A percentile compares a stretch with the other conserved stretches of the same genome.
Evolutionary conservation across 345 rosid genomes (phyloP).

Genomic region (Jatropha curcas): DNA sequence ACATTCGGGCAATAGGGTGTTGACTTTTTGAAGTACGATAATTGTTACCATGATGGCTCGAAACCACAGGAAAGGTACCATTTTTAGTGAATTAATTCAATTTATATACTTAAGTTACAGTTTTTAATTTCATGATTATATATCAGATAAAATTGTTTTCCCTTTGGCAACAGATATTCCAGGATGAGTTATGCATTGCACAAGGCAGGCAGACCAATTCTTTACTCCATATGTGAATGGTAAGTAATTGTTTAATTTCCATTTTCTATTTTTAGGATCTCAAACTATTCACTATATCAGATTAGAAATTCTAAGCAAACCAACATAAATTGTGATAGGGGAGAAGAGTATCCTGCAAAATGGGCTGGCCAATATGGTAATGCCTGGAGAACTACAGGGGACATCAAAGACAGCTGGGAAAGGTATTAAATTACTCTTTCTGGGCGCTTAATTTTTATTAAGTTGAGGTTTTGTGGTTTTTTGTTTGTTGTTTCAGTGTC

Average conservation of each 20-base stretch:
- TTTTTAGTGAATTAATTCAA: too few relatives aligned
- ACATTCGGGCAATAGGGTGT: constrained; percentile 17
- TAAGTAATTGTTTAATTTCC: too few relatives aligned
- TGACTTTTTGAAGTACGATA: constrained; percentile 35
- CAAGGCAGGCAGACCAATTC: constrained; percentile 27
- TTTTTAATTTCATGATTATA: too few relatives aligned
- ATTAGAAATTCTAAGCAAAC: neutral
- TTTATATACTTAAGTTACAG: too few relatives aligned
- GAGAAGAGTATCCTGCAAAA: constrained; percentile 27
- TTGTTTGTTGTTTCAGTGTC: constrained; percentile 11
- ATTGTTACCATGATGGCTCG: constrained; percentile 32
- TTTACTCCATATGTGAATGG: constrained; percentile 36
- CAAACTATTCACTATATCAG: too few relatives aligned
- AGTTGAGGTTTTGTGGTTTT: neutral
- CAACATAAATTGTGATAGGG: constrained; percentile 16
- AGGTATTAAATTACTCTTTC: constrained; percentile 4
- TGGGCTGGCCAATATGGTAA: constrained; percentile 28
- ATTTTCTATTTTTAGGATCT: too few relatives aligned
- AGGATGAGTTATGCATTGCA: constrained; percentile 29
- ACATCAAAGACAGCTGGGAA: constrained; percentile 25
- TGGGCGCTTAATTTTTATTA: neutral
- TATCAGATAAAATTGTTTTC: neutral
- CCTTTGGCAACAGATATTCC: constrained; percentile 20
- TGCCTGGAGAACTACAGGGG: constrained; percentile 37
- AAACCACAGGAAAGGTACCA: constrained; percentile 25